These are phyloP conservation scores for Zygosaccharomyces sapae DNA, from an alignment of 1,139 yeast genomes.

Conservation along the genomic window DNA sequence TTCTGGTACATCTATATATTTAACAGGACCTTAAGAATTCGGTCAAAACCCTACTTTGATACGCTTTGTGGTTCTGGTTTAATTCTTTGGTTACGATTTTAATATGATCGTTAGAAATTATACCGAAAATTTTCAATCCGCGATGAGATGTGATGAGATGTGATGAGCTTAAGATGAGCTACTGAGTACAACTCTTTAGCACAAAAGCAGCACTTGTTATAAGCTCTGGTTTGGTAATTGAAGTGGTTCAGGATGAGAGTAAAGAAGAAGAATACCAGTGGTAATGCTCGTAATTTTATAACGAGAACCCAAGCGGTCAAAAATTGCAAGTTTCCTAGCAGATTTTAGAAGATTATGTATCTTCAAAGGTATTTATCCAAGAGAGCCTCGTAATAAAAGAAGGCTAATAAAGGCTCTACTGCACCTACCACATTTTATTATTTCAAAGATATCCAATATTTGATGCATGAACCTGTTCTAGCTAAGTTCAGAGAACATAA, in stretches of 20 bases:
- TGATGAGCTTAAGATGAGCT: no score
- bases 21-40: neutral
- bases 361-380: constrained; percentile 92
- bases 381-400: constrained; percentile 96
- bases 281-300: constrained; percentile 88
- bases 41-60: neutral
- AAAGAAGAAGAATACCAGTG: constrained; percentile 78
- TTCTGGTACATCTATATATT: neutral
- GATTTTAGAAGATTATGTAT: constrained; percentile 97
- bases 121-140: constrained; percentile 15
- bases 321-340: constrained; percentile 91
- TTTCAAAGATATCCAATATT: constrained; percentile 87
- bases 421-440: constrained; percentile 95
- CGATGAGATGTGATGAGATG: constrained; percentile 29
- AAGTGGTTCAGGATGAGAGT: constrained; percentile 43
- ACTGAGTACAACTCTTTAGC: neutral
- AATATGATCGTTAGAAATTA: constrained; percentile 6
- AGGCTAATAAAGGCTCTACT: constrained; percentile 95
- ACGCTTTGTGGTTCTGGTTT: constrained; percentile 6
- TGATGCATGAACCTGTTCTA: constrained; percentile 92
- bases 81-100: constrained; percentile 5
- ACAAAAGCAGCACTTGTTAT: neutral
- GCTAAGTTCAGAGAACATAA: constrained; percentile 93
- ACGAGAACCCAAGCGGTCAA: constrained; percentile 95
- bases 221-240: neutral